phyloP scores from a whole-genome alignment of 371 early-diverging fungal species.

The Sporodiniella umbellata region DNA sequence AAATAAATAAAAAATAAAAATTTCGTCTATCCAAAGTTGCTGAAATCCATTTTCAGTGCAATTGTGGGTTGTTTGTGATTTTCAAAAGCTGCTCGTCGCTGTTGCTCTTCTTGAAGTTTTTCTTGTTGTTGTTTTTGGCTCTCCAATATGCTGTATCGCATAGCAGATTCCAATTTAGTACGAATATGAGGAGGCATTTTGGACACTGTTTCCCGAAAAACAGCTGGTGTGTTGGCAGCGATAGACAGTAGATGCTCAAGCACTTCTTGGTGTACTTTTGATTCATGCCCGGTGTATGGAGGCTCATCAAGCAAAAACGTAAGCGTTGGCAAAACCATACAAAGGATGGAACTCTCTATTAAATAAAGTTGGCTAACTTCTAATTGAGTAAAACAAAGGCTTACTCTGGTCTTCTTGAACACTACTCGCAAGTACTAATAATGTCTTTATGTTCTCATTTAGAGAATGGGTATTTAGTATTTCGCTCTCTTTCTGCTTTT shows the following conservation, averaged over 20 bases:
- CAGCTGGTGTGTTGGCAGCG: constrained; percentile 32
- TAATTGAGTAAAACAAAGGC: neutral
- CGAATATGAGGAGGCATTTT: constrained; percentile 26
- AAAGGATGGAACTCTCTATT: constrained; percentile 24
- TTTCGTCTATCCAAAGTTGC: constrained; percentile 40
- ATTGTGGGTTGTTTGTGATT: constrained; percentile 48
- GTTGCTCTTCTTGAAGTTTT: constrained; percentile 27
- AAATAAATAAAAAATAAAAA: no score
- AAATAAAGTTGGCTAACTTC: neutral
- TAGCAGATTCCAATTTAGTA: constrained; percentile 39
- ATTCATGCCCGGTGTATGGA: constrained; percentile 20
- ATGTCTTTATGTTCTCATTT: constrained; percentile 44
- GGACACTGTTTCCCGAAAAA: constrained; percentile 38
- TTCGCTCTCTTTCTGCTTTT: constrained; percentile 8
- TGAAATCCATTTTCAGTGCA: constrained; percentile 53
- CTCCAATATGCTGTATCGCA: constrained; percentile 42
- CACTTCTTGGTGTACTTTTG: constrained; percentile 27
- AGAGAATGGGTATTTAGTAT: constrained; percentile 6
- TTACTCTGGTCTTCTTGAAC: constrained; percentile 41
- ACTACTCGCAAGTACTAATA: constrained; percentile 24
- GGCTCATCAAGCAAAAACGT: constrained; percentile 36
- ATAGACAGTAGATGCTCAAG: constrained; percentile 33
- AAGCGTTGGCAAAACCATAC: constrained; percentile 38
- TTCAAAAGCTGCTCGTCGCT: constrained; percentile 19
- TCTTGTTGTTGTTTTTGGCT: constrained; percentile 35